Percentiles rank a stretch among this genome's conserved stretches.
phyloP scores from a whole-genome alignment of 441 rosid species.

The Brassica hybrid region DNA sequence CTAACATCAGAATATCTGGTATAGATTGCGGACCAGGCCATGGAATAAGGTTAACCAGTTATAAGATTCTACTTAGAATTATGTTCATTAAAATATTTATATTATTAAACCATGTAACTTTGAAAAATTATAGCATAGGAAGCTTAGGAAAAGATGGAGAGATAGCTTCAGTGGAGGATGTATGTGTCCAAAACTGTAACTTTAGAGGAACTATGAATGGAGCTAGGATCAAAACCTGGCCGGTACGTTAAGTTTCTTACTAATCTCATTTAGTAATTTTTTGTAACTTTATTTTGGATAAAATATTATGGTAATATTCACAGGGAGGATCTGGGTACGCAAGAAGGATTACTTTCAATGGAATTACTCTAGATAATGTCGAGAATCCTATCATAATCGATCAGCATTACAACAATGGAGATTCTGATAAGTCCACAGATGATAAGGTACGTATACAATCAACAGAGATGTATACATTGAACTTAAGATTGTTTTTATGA shows the following conservation, averaged over 20 bases:
- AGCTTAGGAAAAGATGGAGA: slow-evolving; percentile 55
- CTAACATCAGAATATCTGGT: slow-evolving; percentile 40
- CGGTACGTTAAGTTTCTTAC: slow-evolving; percentile 41
- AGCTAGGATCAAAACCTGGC: slow-evolving; percentile 65
- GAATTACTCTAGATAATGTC: slow-evolving; percentile 44
- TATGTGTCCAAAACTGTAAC: slow-evolving; percentile 48
- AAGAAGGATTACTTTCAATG: slow-evolving; percentile 44
- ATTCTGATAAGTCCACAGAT: slow-evolving; percentile 26
- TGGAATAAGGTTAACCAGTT: slow-evolving; percentile 56
- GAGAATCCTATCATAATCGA: slow-evolving; percentile 57
- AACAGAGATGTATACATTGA: too few species aligned
- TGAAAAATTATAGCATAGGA: slow-evolving; percentile 47
- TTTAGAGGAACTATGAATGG: slow-evolving; percentile 53
- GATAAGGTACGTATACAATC: slow-evolving; percentile 31
- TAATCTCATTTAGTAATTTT: not conserved
- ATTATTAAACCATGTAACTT: not conserved
- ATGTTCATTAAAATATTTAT: not conserved
- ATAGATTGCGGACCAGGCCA: slow-evolving; percentile 62
- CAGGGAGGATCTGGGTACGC: slow-evolving; percentile 64
- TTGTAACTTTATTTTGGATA: not conserved
- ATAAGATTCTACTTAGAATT: not conserved
- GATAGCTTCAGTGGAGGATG: slow-evolving; percentile 46
- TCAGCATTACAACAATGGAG: slow-evolving; percentile 45
- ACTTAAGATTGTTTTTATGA: not conserved
- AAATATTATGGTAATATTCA: not conserved